Conservation (phyloP, 1,284 basidiomycete genomes). For the Hemileia vastatrix region DNA sequence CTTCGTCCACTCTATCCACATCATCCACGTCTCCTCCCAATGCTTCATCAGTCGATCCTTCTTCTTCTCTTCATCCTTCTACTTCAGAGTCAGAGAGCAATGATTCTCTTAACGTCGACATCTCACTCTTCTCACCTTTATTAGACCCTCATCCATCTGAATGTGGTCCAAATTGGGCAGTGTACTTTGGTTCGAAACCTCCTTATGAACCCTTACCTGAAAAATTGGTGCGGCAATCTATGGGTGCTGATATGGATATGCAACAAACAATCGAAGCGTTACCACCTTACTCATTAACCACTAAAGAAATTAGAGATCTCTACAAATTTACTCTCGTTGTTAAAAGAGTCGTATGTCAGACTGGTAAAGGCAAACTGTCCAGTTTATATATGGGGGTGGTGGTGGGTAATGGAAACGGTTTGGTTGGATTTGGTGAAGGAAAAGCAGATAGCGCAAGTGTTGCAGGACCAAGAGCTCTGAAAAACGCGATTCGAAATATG, state of each 20-base stretch:
- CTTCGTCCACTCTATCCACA: too few relatives aligned
- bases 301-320: conserved; percentile 34
- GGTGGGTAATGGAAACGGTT: conserved; percentile 41
- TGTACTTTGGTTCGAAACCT: conserved; percentile 15
- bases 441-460: conserved; percentile 39
- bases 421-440: conserved; percentile 43
- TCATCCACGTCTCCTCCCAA: too few relatives aligned
- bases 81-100: too few relatives aligned
- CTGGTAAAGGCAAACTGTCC: conserved; percentile 41
- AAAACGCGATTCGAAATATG: conserved; percentile 40
- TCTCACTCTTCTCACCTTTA: conserved; percentile 18
- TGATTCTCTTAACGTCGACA: conserved; percentile 9
- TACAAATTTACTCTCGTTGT: conserved; percentile 38
- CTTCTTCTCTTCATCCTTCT: too few relatives aligned
- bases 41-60: too few relatives aligned
- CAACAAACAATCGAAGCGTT: conserved; percentile 16
- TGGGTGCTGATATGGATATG: too few relatives aligned
- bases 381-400: conserved; percentile 41
- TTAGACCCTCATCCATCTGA: conserved; percentile 19
- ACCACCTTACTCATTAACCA: conserved; percentile 28
- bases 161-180: conserved; percentile 9
- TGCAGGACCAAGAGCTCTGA: conserved; percentile 39
- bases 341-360: conserved; percentile 42
- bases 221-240: conserved; percentile 9
- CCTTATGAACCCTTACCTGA: conserved; percentile 11